phyloP scores from a whole-genome alignment of 2,329 filamentous ascomycete species.

The Calonectria hongkongensis region DNA sequence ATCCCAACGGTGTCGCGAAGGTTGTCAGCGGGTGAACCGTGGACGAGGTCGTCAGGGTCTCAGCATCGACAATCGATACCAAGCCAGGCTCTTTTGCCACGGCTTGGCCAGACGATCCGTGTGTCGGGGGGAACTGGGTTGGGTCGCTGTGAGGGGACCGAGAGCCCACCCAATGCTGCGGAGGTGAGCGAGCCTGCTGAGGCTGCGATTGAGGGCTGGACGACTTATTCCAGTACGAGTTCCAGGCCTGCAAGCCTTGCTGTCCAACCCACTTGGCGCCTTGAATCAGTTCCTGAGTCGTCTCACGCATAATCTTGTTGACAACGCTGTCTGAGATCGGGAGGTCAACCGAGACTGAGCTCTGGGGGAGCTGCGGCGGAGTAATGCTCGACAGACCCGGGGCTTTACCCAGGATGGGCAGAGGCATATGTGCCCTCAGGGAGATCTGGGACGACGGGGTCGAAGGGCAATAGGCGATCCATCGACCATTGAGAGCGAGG shows the following conservation, averaged over 20 bases:
- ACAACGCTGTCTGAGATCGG: slow-evolving; percentile 82
- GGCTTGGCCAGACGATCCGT: slow-evolving; percentile 76
- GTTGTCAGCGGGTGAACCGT: slow-evolving; percentile 80
- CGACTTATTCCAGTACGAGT: slow-evolving; percentile 84
- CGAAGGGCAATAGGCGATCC: slow-evolving; percentile 86
- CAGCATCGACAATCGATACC: slow-evolving; percentile 84
- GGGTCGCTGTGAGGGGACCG: slow-evolving; percentile 68
- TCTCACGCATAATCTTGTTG: slow-evolving; percentile 86
- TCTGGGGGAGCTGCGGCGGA: slow-evolving; percentile 80
- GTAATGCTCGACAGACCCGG: slow-evolving; percentile 76
- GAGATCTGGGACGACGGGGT: slow-evolving; percentile 82
- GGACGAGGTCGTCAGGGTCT: slow-evolving; percentile 72
- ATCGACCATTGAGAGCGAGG: slow-evolving; percentile 81
- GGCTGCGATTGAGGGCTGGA: slow-evolving; percentile 64
- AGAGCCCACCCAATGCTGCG: slow-evolving; percentile 69
- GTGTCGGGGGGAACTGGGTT: slow-evolving; percentile 83
- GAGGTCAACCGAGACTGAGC: slow-evolving; percentile 82
- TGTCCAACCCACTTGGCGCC: slow-evolving; percentile 86
- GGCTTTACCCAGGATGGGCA: slow-evolving; percentile 72
- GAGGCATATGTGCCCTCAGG: slow-evolving; percentile 78
- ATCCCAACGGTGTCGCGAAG: slow-evolving; percentile 83
- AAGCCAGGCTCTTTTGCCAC: slow-evolving; percentile 81
- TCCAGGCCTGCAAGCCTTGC: slow-evolving; percentile 85
- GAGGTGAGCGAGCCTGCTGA: slow-evolving; percentile 66
- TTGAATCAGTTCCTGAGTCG: slow-evolving; percentile 85